Evolutionary conservation across 1,284 basidiomycete species (phyloP).

Genomic region (Tilletia setariae): DNA sequence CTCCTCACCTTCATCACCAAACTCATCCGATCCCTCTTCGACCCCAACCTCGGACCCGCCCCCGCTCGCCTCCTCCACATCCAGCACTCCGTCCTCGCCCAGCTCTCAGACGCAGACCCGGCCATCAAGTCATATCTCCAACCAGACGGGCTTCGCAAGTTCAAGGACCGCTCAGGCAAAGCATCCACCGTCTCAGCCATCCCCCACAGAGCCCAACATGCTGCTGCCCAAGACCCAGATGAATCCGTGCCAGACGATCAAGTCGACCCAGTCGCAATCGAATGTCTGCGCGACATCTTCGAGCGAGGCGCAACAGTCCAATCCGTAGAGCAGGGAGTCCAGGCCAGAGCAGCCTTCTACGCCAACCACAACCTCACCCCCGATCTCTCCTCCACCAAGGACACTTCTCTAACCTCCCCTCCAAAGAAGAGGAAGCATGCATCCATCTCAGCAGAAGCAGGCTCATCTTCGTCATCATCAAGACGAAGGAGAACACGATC

Average conservation of each 20-base stretch:
- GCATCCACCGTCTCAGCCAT: background rate
- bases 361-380: background rate
- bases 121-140: background rate
- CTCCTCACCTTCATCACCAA: slow-evolving; percentile 15
- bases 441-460: background rate
- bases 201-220: too few relatives aligned
- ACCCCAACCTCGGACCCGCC: background rate
- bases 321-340: background rate
- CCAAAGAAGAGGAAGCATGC: background rate
- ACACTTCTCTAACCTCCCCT: background rate
- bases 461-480: background rate
- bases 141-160: background rate
- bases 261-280: slow-evolving; percentile 4
- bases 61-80: slow-evolving; percentile 11
- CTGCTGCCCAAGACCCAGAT: background rate
- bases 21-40: slow-evolving; percentile 6
- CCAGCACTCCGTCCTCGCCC: slow-evolving; percentile 8
- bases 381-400: background rate
- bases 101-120: background rate
- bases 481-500: background rate
- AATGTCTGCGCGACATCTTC: background rate
- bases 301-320: slow-evolving; percentile 6
- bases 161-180: slow-evolving; percentile 9
- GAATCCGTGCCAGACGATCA: background rate
- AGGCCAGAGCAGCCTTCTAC: background rate